Evolutionary conservation across 108 stramenopile species (phyloP).

Genomic region (Epipyxis sp.): DNA sequence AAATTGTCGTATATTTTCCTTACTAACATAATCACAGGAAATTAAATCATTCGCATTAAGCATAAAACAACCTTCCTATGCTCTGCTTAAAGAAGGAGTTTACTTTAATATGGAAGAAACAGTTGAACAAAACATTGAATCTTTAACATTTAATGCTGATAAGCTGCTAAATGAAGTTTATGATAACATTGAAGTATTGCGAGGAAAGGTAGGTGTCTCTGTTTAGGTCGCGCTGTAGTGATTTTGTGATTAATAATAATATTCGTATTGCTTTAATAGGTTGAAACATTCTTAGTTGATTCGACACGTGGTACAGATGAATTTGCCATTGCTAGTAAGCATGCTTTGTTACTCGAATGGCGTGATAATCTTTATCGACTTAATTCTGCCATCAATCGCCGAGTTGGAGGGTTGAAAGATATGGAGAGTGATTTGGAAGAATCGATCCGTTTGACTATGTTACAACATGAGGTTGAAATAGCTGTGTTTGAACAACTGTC

Average conservation of each 20-base stretch:
- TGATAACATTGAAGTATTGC: too few species aligned
- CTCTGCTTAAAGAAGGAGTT: neutral
- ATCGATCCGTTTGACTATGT: constrained; percentile 10
- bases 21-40: too few species aligned
- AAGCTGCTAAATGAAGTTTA: too few species aligned
- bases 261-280: too few species aligned
- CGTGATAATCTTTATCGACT: neutral
- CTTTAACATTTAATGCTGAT: too few species aligned
- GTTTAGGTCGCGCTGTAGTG: too few species aligned
- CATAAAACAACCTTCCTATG: neutral
- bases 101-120: neutral
- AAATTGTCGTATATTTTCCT: too few species aligned
- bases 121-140: neutral
- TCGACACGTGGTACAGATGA: too few species aligned
- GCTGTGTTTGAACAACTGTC: constrained; percentile 21
- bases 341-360: constrained; percentile 12
- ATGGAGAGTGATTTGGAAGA: constrained; percentile 11
- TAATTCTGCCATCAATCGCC: neutral
- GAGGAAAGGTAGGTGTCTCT: too few species aligned
- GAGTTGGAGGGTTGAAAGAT: constrained; percentile 18
- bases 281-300: too few species aligned
- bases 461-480: constrained; percentile 17
- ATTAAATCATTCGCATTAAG: neutral
- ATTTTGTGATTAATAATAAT: too few species aligned
- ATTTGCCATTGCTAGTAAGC: too few species aligned